Base-by-base conservation (phyloP, 108 stramenopile genomes). In the Epithemia pelagica region DNA sequence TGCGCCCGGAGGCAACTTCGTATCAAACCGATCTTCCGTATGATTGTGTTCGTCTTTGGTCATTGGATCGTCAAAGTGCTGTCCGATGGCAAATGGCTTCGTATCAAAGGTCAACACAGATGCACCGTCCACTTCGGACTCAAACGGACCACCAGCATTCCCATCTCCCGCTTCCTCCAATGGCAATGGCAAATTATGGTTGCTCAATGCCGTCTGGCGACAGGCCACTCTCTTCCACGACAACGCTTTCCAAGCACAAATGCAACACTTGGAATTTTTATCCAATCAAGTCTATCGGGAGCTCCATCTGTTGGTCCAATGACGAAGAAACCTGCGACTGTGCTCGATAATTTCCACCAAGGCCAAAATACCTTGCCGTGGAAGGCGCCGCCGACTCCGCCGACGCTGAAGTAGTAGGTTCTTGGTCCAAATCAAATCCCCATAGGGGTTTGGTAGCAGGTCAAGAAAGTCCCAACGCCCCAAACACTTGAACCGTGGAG, bases 211-310 rank as follows among this genome's bases (percentile, higher is more conserved):
- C 5, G 15, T 5, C 37, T 46, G 15, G 10, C 37, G 37, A 46
- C 37, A 46, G 5, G 37, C 18, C 7, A 58, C 73, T 61, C 61
- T 92, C 88, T 0, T 61, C 54, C 20, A 82, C 83, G 28, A 87
- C 70, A 29, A 83, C 78, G 57, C 83, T 80, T 54, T 93, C 91
- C 32, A 93, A 74, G 56, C 88, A 87, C 33, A 93, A 63, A 62
- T 93, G 87, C 60, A 88, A 88, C 0, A 89, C 84, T 63, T 93
- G 86, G 21, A 94, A 68, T 58, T 89, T 94, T 70, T 94, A 89
- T 56, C 86, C 84, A 65, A 94, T 87, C 37, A 90, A 68, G 28
- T 85, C 81, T 59, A 83, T 85, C 21, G 92, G 89, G 15, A 15
- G 10, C 15, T 46, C 37, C 15, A 10, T 5, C 15, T 5, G 10